Evolutionary conservation across 352 stramenopile genomes (phyloP).

Genomic region (Globisporangium nodosum): DNA sequence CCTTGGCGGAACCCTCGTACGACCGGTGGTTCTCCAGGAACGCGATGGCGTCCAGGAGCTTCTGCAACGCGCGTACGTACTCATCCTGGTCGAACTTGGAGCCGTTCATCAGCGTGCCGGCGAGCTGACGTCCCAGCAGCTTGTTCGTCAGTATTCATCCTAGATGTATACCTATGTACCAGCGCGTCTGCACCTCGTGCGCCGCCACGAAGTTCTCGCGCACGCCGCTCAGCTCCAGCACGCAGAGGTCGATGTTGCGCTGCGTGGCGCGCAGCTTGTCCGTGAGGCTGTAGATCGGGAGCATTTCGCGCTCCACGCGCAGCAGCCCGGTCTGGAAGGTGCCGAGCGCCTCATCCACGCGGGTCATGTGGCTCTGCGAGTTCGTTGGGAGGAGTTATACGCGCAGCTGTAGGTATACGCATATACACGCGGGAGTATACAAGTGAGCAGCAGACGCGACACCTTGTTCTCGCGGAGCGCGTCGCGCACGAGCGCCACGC

Average conservation of each 20-base stretch:
- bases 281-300: conserved; percentile 82
- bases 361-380: conserved; percentile 47
- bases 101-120: conserved; percentile 51
- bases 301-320: conserved; percentile 74
- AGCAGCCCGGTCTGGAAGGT: conserved; percentile 60
- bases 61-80: conserved; percentile 59
- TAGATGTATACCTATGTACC: background rate
- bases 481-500: conserved; percentile 55
- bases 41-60: conserved; percentile 55
- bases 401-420: background rate
- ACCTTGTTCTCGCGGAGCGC: conserved; percentile 65
- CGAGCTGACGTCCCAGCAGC: conserved; percentile 29
- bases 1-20: conserved; percentile 73
- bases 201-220: conserved; percentile 72
- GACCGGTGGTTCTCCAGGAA: conserved; percentile 66
- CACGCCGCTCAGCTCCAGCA: conserved; percentile 60
- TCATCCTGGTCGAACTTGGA: conserved; percentile 69
- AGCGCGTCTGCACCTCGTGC: conserved; percentile 35
- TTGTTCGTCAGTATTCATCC: too few relatives aligned
- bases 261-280: conserved; percentile 74
- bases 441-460: background rate
- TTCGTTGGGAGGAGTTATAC: background rate
- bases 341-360: conserved; percentile 47
- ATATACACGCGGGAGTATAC: too few relatives aligned
- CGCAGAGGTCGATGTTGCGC: conserved; percentile 80